phyloP scores from a whole-genome alignment of 129 eudicot genomes.

The Tanacetum coccineum region DNA sequence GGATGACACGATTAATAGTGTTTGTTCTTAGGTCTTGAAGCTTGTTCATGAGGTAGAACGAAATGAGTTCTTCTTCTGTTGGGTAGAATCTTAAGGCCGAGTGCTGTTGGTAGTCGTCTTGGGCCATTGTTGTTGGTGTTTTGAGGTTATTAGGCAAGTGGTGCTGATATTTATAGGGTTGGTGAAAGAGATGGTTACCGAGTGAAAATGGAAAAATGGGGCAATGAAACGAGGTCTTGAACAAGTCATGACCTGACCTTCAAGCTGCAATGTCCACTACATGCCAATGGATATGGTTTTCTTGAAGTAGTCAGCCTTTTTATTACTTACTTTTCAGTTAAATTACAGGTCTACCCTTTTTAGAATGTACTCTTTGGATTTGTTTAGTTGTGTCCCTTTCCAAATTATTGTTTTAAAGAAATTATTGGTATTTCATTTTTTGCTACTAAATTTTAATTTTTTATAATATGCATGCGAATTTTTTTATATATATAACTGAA shows the following conservation, averaged over 20 bases:
- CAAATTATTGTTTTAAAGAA: too few relatives aligned
- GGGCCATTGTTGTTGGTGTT: conserved; percentile 18
- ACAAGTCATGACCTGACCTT: conserved; percentile 32
- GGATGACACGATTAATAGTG: conserved; percentile 49
- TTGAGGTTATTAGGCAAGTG: neutral
- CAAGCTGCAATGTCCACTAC: conserved; percentile 11
- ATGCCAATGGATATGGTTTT: conserved; percentile 10
- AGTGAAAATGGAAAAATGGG: conserved; percentile 39
- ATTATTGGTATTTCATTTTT: too few relatives aligned
- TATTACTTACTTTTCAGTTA: neutral
- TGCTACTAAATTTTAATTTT: too few relatives aligned
- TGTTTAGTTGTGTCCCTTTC: too few relatives aligned
- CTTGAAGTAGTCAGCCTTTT: conserved; percentile 30
- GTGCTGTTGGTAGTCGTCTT: neutral
- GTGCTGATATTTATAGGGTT: conserved; percentile 16
- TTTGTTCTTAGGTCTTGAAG: conserved; percentile 31
- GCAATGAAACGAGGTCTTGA: conserved; percentile 22
- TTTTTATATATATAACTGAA: too few relatives aligned
- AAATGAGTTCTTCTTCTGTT: conserved; percentile 77
- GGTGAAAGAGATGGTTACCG: conserved; percentile 27
- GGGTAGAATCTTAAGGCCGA: conserved; percentile 61
- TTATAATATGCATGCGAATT: too few relatives aligned
- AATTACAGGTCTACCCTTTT: conserved; percentile 13
- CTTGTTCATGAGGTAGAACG: conserved; percentile 52
- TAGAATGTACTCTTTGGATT: too few relatives aligned